A percentile compares a stretch with the other conserved stretches of the same genome.
These are phyloP conservation scores for Noccaea caerulescens DNA, from an alignment of 345 rosid genomes.

Conservation along the genomic window DNA sequence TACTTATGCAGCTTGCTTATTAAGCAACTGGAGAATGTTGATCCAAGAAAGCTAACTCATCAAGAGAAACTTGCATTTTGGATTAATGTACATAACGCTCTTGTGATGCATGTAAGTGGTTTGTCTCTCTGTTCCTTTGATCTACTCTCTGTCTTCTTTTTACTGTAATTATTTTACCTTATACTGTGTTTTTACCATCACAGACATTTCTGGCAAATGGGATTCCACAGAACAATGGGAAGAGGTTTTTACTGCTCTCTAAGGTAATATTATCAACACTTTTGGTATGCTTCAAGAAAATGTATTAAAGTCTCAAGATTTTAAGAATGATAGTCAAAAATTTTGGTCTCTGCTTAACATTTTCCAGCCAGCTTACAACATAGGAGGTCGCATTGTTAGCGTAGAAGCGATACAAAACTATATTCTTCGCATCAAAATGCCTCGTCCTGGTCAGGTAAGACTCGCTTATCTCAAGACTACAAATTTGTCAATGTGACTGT, in stretches of 20 bases:
- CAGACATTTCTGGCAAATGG: slow-evolving; percentile 89
- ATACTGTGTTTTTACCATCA: not conserved
- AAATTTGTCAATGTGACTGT: slow-evolving; percentile 3
- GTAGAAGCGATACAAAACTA: slow-evolving; percentile 73
- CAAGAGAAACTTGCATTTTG: slow-evolving; percentile 95
- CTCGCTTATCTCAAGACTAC: not conserved
- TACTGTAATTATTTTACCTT: not conserved
- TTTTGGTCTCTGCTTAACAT: not conserved
- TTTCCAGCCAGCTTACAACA: slow-evolving; percentile 80
- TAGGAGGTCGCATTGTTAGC: slow-evolving; percentile 84
- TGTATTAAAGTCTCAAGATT: not conserved
- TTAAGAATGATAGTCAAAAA: not conserved
- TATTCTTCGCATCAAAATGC: slow-evolving; percentile 79
- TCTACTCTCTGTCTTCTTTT: slow-evolving; percentile 1
- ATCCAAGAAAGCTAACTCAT: slow-evolving; percentile 71
- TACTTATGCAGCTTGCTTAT: slow-evolving; percentile 65
- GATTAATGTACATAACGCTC: slow-evolving; percentile 90
- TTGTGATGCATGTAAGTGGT: slow-evolving; percentile 85
- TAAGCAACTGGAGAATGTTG: slow-evolving; percentile 64
- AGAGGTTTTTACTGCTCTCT: slow-evolving; percentile 72
- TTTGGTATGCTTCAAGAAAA: slow-evolving; percentile 2
- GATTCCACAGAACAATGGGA: slow-evolving; percentile 85
- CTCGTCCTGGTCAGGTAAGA: slow-evolving; percentile 93
- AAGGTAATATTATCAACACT: slow-evolving; percentile 53
- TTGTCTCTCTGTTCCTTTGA: slow-evolving; percentile 17